Percentiles rank a stretch among this genome's conserved stretches.
Conservation (phyloP, 2,329 filamentous ascomycete species). For the Fusarium pininemorale region DNA sequence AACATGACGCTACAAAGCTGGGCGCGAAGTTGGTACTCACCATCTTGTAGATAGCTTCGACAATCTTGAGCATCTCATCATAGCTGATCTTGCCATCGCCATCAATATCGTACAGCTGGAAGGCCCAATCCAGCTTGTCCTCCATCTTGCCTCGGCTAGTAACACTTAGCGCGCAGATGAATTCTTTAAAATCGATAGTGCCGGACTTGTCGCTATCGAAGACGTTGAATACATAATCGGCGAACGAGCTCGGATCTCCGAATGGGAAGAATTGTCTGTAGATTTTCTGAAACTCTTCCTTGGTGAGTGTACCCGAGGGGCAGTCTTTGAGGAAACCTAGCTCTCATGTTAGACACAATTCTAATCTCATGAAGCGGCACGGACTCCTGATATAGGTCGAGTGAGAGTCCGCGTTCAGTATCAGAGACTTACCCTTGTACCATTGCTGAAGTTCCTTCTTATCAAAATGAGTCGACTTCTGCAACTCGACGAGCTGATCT, state of each 20-base stretch:
- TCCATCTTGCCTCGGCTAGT: slow-evolving; percentile 99
- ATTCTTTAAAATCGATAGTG: slow-evolving; percentile 99
- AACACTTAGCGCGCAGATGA: slow-evolving; percentile 97
- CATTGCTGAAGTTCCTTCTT: slow-evolving; percentile 99
- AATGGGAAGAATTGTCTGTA: slow-evolving; percentile 99
- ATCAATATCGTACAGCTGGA: slow-evolving; percentile 99
- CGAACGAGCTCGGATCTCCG: slow-evolving; percentile 95
- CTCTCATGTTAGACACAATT: slow-evolving; percentile 20
- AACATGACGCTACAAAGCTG: neutral
- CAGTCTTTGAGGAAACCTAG: slow-evolving; percentile 98
- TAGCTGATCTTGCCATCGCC: slow-evolving; percentile 99
- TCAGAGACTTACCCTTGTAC: slow-evolving; percentile 84
- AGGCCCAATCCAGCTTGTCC: slow-evolving; percentile 99
- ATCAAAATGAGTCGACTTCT: slow-evolving; percentile 97
- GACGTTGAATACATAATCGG: slow-evolving; percentile 99
- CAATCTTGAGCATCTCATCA: slow-evolving; percentile 98
- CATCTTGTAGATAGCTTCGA: slow-evolving; percentile 99
- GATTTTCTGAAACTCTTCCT: slow-evolving; percentile 99
- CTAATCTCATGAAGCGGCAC: neutral
- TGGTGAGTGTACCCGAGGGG: slow-evolving; percentile 94
- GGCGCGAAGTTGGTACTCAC: slow-evolving; percentile 57
- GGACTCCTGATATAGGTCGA: neutral
- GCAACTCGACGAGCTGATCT: slow-evolving; percentile 93
- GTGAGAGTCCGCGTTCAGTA: neutral
- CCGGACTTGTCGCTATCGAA: slow-evolving; percentile 98